phyloP scores from a whole-genome alignment of 306 rosid genomes.

The Macrotyloma uniflorum region DNA sequence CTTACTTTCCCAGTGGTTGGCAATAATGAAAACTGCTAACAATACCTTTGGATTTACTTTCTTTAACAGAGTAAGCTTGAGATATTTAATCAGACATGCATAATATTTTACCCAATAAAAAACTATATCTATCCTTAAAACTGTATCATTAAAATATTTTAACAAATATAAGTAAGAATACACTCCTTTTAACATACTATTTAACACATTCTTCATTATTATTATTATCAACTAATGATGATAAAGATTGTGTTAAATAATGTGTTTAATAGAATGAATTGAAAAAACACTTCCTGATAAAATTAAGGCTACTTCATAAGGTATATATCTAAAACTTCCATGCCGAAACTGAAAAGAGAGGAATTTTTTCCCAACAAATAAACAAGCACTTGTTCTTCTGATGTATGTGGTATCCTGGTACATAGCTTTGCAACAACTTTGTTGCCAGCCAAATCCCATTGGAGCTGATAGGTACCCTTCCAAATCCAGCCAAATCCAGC shows the following conservation, averaged over 20 bases:
- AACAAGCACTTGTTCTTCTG: conserved; percentile 56
- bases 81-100: background rate
- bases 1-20: too few relatives aligned
- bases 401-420: conserved; percentile 53
- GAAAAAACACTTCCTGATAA: background rate
- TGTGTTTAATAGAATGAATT: background rate
- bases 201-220: background rate
- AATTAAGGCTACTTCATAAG: background rate
- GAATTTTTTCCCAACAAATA: conserved; percentile 59
- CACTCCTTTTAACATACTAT: background rate
- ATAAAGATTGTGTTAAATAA: background rate
- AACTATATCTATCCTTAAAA: background rate
- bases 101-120: background rate
- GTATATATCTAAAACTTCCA: conserved; percentile 52
- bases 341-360: conserved; percentile 68
- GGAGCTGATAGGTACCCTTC: conserved; percentile 47
- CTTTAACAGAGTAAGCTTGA: background rate
- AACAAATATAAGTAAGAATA: background rate
- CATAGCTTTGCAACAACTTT: conserved; percentile 49
- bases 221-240: background rate
- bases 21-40: too few relatives aligned
- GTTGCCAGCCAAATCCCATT: conserved; percentile 49
- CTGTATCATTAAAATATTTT: background rate
- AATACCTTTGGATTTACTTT: too few relatives aligned
- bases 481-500: conserved; percentile 69